phyloP scores from a whole-genome alignment of 1,284 basidiomycete species.

The Moniliophthora roreri region DNA sequence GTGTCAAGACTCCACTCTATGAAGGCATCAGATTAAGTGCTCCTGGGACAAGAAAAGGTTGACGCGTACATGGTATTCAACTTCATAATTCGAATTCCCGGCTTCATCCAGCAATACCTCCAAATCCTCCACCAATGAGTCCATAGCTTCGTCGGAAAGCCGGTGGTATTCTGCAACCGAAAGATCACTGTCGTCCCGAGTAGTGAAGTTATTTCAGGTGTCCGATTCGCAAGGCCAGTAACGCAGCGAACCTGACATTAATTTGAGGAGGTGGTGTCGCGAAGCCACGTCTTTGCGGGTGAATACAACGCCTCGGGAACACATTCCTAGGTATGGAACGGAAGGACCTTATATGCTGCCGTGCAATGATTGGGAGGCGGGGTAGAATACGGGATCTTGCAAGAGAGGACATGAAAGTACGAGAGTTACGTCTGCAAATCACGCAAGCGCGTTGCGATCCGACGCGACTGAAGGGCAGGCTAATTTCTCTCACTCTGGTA shows the following conservation, averaged over 20 bases:
- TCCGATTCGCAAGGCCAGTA: neutral
- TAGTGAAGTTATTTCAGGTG: neutral
- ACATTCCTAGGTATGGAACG: conserved; percentile 6
- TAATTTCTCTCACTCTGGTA: too few relatives aligned
- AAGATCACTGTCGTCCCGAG: conserved; percentile 44
- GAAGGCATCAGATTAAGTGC: conserved; percentile 8
- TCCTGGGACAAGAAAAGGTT: neutral
- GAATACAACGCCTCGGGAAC: neutral
- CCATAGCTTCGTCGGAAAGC: conserved; percentile 84
- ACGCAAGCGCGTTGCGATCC: too few relatives aligned
- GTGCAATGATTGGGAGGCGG: neutral
- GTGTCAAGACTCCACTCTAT: conserved; percentile 82
- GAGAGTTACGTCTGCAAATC: too few relatives aligned
- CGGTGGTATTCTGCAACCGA: conserved; percentile 72
- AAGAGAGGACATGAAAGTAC: too few relatives aligned
- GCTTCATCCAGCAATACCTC: conserved; percentile 75
- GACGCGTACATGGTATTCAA: conserved; percentile 88
- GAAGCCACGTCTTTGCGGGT: conserved; percentile 31
- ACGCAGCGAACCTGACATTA: conserved; percentile 41
- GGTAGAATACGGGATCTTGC: conserved; percentile 11
- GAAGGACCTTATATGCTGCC: neutral
- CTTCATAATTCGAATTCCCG: conserved; percentile 68
- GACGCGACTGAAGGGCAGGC: too few relatives aligned
- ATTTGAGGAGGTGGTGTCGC: conserved; percentile 49
- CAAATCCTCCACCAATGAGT: conserved; percentile 74